Base-by-base conservation (phyloP, 2,329 filamentous ascomycete genomes). In the Apiospora pterosperma region DNA sequence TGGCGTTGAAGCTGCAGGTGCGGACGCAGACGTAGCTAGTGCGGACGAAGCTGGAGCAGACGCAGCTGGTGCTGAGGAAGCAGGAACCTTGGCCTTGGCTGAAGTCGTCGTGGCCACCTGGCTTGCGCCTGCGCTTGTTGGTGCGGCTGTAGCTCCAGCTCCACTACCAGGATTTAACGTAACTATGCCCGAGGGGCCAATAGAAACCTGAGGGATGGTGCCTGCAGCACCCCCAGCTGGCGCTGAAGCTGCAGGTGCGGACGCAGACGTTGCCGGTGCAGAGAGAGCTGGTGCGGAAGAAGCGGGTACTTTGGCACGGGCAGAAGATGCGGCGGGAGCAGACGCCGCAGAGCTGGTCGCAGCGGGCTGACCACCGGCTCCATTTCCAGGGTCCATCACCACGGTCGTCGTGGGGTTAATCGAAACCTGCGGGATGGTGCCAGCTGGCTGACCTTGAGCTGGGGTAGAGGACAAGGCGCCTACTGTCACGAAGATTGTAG, bases 361-460 rank as follows among this genome's bases (percentile, higher is more conserved):
- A 10, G 59, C 59, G 59, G 59, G 48, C 23, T 55, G 48, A 38
- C 10, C 36, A 3, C 36, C 25, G 14, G 39, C 60, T 10, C 38
- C 60, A 16, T 42, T 42, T 31, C 60, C 60, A 23, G 59, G 59
- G 59, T 62, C 48, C 60, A 62, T 25, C 16, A 42, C 31, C 36
- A 63, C 62, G 1, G 64, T 66, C 21, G 64, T 66, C 41, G 48
- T 61, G 21, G 64, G 64, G 44, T 64, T 66, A 36, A 66, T 66
- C 21, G 62, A 63, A 8, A 66, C 48, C 48, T 63, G 62, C 19
- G 64, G 64, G n/a, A 66, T 66, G 21, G 55, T 63, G 10, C 39
- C 60, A 7, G 59, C 48, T 5, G 23, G 16, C 2, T 4, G 21
- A 5, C 25, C 48, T 62, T 14, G 28, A 6, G 48, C 52, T 12